Conservation (phyloP, 257 asterid species). For the Anisodus tanguticus region DNA sequence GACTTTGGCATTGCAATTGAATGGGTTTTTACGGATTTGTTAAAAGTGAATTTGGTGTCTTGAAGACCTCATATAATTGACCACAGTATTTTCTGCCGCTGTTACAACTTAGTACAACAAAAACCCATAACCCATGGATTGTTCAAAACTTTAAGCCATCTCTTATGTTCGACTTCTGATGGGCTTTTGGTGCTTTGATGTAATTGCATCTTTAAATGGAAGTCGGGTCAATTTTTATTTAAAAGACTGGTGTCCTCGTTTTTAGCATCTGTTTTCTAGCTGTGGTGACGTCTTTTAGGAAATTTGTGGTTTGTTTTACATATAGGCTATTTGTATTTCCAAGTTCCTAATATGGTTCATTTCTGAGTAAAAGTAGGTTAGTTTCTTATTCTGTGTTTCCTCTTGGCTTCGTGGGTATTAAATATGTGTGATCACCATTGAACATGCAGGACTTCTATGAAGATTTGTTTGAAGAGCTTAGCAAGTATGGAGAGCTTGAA, state of each 20-base stretch:
- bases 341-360: background rate
- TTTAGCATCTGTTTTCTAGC: background rate
- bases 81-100: background rate
- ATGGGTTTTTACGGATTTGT: background rate
- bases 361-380: background rate
- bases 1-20: background rate
- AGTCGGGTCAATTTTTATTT: background rate
- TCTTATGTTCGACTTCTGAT: background rate
- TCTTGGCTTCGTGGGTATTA: background rate
- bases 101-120: background rate
- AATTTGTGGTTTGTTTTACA: background rate
- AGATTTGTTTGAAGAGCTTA: constrained; percentile 82
- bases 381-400: constrained; percentile 2
- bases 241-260: background rate
- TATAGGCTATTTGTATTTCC: background rate
- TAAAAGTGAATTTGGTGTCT: background rate
- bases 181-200: background rate
- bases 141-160: background rate
- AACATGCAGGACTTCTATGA: constrained; percentile 72
- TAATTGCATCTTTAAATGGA: background rate
- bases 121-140: background rate
- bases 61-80: background rate
- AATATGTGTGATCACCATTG: background rate
- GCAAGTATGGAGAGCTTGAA: constrained; percentile 89
- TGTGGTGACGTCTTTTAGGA: background rate